phyloP scores from a whole-genome alignment of 257 asterid genomes.

The Solanum tarijense region DNA sequence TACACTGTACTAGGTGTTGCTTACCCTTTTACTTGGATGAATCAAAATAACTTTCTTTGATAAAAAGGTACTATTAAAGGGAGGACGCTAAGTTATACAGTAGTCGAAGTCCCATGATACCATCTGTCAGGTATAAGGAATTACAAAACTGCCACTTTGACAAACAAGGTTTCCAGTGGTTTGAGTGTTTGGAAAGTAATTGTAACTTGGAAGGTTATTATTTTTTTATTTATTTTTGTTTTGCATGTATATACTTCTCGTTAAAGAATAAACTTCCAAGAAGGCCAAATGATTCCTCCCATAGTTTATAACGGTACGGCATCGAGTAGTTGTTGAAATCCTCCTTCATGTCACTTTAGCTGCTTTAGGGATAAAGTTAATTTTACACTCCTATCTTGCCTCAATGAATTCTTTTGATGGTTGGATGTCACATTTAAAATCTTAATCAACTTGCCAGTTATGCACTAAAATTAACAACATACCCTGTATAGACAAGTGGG shows the following conservation, averaged over 20 bases:
- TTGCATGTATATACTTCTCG: neutral
- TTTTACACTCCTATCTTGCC: neutral
- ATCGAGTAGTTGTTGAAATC: neutral
- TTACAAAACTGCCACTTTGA: neutral
- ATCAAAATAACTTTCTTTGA: neutral
- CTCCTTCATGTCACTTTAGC: neutral
- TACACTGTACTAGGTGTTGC: neutral
- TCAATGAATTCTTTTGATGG: neutral
- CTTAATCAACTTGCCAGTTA: neutral
- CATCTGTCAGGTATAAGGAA: neutral
- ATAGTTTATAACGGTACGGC: neutral
- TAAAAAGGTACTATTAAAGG: neutral
- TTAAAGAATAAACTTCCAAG: neutral
- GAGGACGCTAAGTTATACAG: neutral
- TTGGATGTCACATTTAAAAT: neutral
- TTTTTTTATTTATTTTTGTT: neutral
- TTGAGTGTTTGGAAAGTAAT: neutral
- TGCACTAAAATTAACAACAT: neutral
- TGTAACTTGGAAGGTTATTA: neutral
- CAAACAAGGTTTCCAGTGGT: neutral
- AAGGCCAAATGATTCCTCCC: neutral
- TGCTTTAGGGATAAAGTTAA: neutral
- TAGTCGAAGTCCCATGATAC: neutral
- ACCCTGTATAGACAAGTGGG: neutral
- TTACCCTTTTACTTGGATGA: neutral